Evolutionary conservation across 371 early-diverging fungal species (phyloP).

Genomic region (Circinella minor): DNA sequence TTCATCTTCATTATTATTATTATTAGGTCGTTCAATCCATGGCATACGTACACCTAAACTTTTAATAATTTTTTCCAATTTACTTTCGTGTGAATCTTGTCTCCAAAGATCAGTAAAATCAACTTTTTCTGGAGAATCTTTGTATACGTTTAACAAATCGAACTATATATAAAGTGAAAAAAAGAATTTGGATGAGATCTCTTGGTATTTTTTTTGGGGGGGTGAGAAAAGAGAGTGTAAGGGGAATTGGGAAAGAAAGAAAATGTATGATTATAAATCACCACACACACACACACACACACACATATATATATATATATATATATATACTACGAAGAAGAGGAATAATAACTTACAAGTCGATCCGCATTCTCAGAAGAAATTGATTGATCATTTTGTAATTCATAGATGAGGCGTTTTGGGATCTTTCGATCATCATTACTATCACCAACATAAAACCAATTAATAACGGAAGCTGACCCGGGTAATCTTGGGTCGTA

Average conservation of each 20-base stretch:
- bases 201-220: background rate
- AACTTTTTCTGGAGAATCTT: constrained; percentile 60
- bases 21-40: constrained; percentile 54
- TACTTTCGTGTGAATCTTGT: constrained; percentile 67
- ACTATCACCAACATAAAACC: constrained; percentile 70
- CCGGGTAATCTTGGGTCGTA: constrained; percentile 84
- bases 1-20: no score
- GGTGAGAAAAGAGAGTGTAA: background rate
- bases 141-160: constrained; percentile 60
- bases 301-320: no score
- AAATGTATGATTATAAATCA: no score
- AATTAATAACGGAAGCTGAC: constrained; percentile 79
- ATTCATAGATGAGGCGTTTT: constrained; percentile 69
- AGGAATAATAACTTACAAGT: constrained; percentile 44
- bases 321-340: background rate
- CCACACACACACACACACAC: no score
- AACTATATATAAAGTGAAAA: constrained; percentile 35
- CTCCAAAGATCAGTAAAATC: constrained; percentile 75
- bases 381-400: constrained; percentile 52
- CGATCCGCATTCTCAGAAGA: constrained; percentile 54
- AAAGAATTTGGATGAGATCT: constrained; percentile 2
- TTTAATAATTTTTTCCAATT: constrained; percentile 70
- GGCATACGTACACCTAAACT: constrained; percentile 79
- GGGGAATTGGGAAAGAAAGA: background rate
- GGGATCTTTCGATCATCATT: constrained; percentile 55